phyloP scores from a whole-genome alignment of 2,329 filamentous ascomycete species.

The Rhytidhysteron rufulum region DNA sequence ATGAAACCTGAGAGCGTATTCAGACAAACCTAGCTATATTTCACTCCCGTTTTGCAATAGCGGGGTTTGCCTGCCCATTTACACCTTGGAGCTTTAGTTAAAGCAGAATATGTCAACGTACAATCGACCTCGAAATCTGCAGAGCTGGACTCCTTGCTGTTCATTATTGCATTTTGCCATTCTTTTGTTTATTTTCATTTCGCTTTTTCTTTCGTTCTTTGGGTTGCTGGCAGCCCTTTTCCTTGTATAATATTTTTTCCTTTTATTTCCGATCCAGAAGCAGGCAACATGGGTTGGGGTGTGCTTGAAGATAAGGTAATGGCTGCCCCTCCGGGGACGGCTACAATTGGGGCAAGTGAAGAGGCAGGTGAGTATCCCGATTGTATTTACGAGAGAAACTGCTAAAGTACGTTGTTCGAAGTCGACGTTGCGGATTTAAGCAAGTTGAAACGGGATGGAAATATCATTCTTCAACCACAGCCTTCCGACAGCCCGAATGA shows the following conservation, averaged over 20 bases:
- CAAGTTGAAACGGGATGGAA: conserved; percentile 46
- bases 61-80: conserved; percentile 5
- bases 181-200: conserved; percentile 2
- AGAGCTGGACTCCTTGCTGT: conserved; percentile 13
- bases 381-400: not conserved
- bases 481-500: conserved; percentile 90
- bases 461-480: conserved; percentile 82
- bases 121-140: not conserved
- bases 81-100: conserved; percentile 7
- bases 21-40: not conserved
- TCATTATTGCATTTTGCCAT: conserved; percentile 1
- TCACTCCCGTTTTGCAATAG: conserved; percentile 14
- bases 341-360: conserved; percentile 18
- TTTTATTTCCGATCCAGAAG: not conserved
- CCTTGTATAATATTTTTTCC: not conserved
- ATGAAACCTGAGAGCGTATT: not conserved
- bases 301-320: conserved; percentile 26
- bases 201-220: not conserved
- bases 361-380: conserved; percentile 5
- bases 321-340: conserved; percentile 28
- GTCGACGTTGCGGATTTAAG: conserved; percentile 15
- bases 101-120: no score
- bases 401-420: not conserved
- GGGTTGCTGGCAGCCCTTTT: conserved; percentile 20
- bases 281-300: conserved; percentile 25